phyloP scores from a whole-genome alignment of 179 eudicot genomes.

The Camellia oleifera region DNA sequence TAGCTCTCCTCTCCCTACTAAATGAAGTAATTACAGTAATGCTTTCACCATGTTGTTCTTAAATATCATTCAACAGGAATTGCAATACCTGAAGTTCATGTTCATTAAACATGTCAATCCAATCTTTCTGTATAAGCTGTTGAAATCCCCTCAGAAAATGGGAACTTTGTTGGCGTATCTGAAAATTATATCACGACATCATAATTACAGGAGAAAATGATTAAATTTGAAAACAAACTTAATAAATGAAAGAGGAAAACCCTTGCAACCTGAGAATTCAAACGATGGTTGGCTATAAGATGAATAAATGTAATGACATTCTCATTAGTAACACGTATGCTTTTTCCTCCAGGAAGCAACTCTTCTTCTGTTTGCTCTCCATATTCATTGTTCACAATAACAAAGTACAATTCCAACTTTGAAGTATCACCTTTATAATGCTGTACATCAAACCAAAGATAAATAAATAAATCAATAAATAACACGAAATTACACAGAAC shows the following conservation, averaged over 20 bases:
- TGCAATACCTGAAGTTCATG: conserved; percentile 92
- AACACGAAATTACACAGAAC: neutral
- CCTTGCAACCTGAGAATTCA: conserved; percentile 78
- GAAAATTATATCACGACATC: conserved; percentile 21
- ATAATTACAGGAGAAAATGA: neutral
- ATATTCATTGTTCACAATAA: conserved; percentile 88
- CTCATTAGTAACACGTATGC: conserved; percentile 78
- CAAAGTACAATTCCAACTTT: conserved; percentile 85
- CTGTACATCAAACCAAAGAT: conserved; percentile 33
- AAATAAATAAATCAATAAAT: neutral
- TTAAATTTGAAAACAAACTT: neutral
- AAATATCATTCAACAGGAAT: conserved; percentile 9
- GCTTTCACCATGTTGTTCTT: neutral
- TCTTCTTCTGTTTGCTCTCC: conserved; percentile 98
- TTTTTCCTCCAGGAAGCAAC: conserved; percentile 79
- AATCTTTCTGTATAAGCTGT: conserved; percentile 84
- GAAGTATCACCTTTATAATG: conserved; percentile 81
- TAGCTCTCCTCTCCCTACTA: too few relatives aligned
- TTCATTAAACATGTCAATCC: conserved; percentile 99
- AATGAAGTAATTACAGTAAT: too few relatives aligned
- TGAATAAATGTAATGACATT: conserved; percentile 89
- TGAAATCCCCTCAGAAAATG: conserved; percentile 89
- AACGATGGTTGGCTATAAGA: conserved; percentile 86
- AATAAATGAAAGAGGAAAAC: neutral
- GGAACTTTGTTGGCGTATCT: conserved; percentile 97